Percentiles rank a stretch among this genome's conserved stretches.
These are phyloP conservation scores for Dactylonectria macrodidyma DNA, from an alignment of 2,329 filamentous ascomycete genomes.

Conservation along the genomic window DNA sequence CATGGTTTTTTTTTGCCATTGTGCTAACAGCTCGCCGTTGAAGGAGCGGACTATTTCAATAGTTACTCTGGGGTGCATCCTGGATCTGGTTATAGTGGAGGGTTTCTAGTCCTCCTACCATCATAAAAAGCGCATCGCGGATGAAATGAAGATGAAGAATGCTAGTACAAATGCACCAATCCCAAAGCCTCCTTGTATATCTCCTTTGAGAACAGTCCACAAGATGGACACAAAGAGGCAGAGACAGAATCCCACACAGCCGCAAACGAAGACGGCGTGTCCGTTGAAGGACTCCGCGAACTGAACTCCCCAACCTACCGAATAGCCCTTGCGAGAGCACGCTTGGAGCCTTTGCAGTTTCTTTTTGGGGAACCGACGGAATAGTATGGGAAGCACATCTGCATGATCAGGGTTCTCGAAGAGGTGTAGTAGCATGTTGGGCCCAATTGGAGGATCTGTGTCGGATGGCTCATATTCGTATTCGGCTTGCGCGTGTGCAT, in stretches of 20 bases:
- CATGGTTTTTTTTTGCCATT: too few species aligned
- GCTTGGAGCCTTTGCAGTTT: background rate
- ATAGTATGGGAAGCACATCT: conserved; percentile 10
- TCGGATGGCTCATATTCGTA: conserved; percentile 28
- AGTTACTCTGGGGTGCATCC: background rate
- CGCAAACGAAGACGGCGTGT: conserved; percentile 6
- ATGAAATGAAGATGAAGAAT: conserved; percentile 11
- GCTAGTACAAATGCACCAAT: conserved; percentile 21
- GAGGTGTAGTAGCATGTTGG: conserved; percentile 18
- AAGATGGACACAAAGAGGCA: conserved; percentile 8
- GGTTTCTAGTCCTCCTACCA: background rate
- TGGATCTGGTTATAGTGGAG: background rate
- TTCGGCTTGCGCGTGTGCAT: background rate
- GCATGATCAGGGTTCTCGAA: conserved; percentile 32
- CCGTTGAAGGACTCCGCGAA: conserved; percentile 5
- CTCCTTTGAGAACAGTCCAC: conserved; percentile 8
- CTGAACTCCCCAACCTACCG: conserved; percentile 7
- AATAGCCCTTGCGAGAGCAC: conserved; percentile 16
- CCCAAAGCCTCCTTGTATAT: conserved; percentile 27
- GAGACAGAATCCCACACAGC: background rate
- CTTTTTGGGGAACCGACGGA: conserved; percentile 22
- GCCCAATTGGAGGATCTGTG: conserved; percentile 22
- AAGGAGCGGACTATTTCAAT: too few species aligned
- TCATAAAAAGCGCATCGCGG: background rate
- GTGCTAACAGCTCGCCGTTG: too few species aligned